Conservation (phyloP, 805 yeast species). For the Candida succiphila region DNA sequence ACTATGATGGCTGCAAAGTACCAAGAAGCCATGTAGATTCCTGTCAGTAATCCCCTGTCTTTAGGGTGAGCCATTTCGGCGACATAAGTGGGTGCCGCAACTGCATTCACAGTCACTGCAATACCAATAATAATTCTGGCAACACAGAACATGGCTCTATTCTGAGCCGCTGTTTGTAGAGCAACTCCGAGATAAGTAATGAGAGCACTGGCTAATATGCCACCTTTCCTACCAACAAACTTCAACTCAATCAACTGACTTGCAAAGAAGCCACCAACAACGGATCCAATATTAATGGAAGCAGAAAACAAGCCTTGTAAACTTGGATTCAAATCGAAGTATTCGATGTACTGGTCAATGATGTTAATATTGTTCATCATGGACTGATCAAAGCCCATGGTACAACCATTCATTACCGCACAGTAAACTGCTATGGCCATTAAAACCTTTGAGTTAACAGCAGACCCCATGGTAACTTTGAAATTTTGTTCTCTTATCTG, state of each 20-base stretch:
- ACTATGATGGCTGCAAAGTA: conserved; percentile 20
- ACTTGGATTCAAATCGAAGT: conserved; percentile 13
- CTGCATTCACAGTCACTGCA: conserved; percentile 21
- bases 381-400: conserved; percentile 19
- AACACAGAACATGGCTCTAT: conserved; percentile 25
- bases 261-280: conserved; percentile 17
- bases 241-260: conserved; percentile 13
- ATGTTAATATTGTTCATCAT: conserved; percentile 18
- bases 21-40: conserved; percentile 20
- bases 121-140: conserved; percentile 27
- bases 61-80: conserved; percentile 24
- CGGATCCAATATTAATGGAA: conserved; percentile 17
- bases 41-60: conserved; percentile 19
- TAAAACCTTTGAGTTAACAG: too few species aligned
- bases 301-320: conserved; percentile 18
- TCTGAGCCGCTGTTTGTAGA: conserved; percentile 26
- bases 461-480: too few species aligned
- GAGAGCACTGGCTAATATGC: conserved; percentile 16
- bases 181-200: conserved; percentile 24
- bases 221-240: conserved; percentile 19
- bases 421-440: conserved; percentile 6
- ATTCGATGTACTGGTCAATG: conserved; percentile 14
- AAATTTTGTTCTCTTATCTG: too few species aligned
- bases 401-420: conserved; percentile 15
- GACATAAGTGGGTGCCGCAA: conserved; percentile 25